Base-by-base conservation (phyloP, 768 basidiomycete species). In the Cyclocybe cylindracea region DNA sequence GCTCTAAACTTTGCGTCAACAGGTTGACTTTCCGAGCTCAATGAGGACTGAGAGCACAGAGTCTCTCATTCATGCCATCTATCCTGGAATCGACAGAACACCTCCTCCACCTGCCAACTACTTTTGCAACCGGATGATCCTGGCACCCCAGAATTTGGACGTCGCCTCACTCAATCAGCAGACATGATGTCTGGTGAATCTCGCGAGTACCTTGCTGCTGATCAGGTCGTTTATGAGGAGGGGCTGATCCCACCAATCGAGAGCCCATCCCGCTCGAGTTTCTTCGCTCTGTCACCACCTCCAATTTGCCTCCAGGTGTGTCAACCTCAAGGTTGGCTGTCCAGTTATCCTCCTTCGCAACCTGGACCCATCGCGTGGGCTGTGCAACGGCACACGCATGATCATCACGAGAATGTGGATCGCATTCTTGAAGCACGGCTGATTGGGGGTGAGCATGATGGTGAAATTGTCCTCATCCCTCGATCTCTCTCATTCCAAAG, bases 381-480 rank as follows among this genome's bases (percentile, higher is more conserved):
- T 72, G 2, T 70, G 68, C 44, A 69, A 70, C 59, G 66, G 67
- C 1, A 66, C 66, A 0, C 57, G 61, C 1, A 56, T 65, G 57
- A 50, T 68, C 34, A 24, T 70, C 1, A 52, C 45, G 14, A 41
- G 41, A 11, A 59, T 62, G 37, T 35, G 16, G 4, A 18, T 34
- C 38, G 64, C 11, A 60, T 72, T 9, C 41, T 78, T 0, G 62
- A 76, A 57, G 66, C 56, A 16, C 31, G 53, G 2, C 49, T 77
- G 7, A 35, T 78, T 2, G 72, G 71, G 13, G 75, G 77, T 0
- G 61, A 69, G 4, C 66, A 70, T 60, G 51, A 63, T 51, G 72
- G 74, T 1, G 44, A 73, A 13, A 55, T 49, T 1, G 68, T 59
- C 2, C 58, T 76, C 39, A 76, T 78, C 46, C 75, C 76, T 10